These are phyloP conservation scores for Komagataella populi DNA, from an alignment of 805 yeast genomes.

Conservation along the genomic window DNA sequence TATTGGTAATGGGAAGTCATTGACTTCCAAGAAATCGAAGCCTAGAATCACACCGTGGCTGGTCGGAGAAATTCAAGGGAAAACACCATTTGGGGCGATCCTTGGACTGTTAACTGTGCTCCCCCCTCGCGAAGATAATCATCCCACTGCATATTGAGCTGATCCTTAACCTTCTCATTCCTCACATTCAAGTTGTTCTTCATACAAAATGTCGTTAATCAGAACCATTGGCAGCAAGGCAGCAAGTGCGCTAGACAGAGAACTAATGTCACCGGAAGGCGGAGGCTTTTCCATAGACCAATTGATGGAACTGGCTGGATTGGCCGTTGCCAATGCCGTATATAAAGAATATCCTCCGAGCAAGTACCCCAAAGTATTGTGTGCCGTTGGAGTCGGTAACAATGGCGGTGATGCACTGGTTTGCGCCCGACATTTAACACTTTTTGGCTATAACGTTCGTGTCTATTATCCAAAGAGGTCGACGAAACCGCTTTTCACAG, in stretches of 20 bases:
- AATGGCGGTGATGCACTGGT: conserved; percentile 97
- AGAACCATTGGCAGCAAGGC: conserved; percentile 22
- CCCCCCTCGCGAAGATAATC: too few relatives aligned
- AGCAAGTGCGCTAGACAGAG: conserved; percentile 74
- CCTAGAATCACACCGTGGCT: too few relatives aligned
- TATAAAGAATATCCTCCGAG: conserved; percentile 51
- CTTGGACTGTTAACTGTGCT: too few relatives aligned
- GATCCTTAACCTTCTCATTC: neutral
- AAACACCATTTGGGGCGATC: too few relatives aligned
- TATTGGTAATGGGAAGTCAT: too few relatives aligned
- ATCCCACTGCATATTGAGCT: neutral
- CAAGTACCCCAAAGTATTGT: conserved; percentile 31
- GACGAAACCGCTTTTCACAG: conserved; percentile 39
- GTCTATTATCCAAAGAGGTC: conserved; percentile 70
- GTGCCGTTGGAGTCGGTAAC: conserved; percentile 91
- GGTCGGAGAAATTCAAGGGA: too few relatives aligned
- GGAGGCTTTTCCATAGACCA: conserved; percentile 77
- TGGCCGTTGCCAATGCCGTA: conserved; percentile 84
- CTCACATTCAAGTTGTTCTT: neutral
- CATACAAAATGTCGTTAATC: neutral
- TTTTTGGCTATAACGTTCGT: conserved; percentile 68
- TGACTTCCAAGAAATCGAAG: too few relatives aligned
- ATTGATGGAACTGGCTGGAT: conserved; percentile 92
- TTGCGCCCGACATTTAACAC: conserved; percentile 78
- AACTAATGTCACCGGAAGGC: conserved; percentile 57